phyloP scores from a whole-genome alignment of 306 rosid genomes.

The Glycine tomentella region DNA sequence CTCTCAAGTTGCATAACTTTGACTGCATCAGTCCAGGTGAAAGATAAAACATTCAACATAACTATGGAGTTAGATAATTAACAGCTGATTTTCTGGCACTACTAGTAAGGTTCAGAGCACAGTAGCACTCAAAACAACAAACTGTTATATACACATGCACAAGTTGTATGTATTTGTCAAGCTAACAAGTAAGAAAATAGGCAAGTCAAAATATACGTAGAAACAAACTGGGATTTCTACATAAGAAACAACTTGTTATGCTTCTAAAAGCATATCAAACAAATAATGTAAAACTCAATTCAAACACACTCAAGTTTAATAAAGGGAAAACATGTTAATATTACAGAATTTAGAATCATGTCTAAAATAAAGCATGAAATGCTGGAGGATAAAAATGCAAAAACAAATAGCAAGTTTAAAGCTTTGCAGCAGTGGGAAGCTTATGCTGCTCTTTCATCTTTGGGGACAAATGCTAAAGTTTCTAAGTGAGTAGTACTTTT shows the following conservation, averaged over 20 bases:
- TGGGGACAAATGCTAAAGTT: not conserved
- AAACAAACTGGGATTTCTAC: not conserved
- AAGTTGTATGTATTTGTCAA: not conserved
- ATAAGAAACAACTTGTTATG: not conserved
- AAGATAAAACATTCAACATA: constrained; percentile 28
- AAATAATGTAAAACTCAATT: not conserved
- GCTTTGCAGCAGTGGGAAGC: not conserved
- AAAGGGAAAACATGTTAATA: not conserved
- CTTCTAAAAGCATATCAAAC: not conserved
- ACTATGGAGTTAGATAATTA: not conserved
- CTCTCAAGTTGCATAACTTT: constrained; percentile 79
- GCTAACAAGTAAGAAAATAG: constrained; percentile 14
- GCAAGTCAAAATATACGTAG: not conserved
- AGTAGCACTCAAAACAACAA: constrained; percentile 15
- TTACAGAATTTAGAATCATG: not conserved
- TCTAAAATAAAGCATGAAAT: not conserved
- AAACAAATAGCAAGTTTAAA: not conserved
- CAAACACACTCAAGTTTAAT: constrained; percentile 16
- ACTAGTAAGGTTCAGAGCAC: not conserved
- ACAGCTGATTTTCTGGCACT: constrained; percentile 15
- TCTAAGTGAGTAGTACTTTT: not conserved
- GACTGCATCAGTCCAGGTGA: constrained; percentile 64
- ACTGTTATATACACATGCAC: not conserved
- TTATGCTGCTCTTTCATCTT: not conserved
- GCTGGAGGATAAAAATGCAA: not conserved